Evolutionary conservation across 129 eudicot species (phyloP).

Genomic region (Centella asiatica): DNA sequence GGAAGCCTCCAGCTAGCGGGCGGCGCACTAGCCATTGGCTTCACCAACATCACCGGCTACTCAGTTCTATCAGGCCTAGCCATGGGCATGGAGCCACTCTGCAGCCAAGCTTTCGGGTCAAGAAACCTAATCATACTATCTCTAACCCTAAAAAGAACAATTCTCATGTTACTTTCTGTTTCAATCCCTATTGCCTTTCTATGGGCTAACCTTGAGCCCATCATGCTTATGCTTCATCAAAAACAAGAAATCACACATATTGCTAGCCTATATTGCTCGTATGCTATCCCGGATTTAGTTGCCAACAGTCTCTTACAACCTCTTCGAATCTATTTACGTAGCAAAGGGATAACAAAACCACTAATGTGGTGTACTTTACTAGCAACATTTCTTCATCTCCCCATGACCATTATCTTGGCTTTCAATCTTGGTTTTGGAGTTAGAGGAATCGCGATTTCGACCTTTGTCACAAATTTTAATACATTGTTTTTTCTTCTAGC

Average conservation of each 20-base stretch:
- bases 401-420: constrained; percentile 61
- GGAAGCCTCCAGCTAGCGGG: constrained; percentile 98
- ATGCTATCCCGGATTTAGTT: constrained; percentile 85
- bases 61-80: constrained; percentile 87
- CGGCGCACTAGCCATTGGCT: constrained; percentile 94
- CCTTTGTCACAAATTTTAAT: constrained; percentile 55
- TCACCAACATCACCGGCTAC: constrained; percentile 93
- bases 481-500: constrained; percentile 44
- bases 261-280: constrained; percentile 73
- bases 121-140: constrained; percentile 45
- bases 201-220: constrained; percentile 82
- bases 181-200: constrained; percentile 67
- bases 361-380: constrained; percentile 72
- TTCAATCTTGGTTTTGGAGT: constrained; percentile 66
- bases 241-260: constrained; percentile 53
- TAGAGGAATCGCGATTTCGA: constrained; percentile 72
- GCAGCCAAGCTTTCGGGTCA: constrained; percentile 96
- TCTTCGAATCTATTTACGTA: constrained; percentile 78
- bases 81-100: constrained; percentile 97
- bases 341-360: constrained; percentile 84
- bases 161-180: constrained; percentile 50
- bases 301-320: constrained; percentile 81
- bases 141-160: constrained; percentile 62
- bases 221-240: constrained; percentile 73
- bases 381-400: constrained; percentile 55